Percentiles rank a stretch among this genome's conserved stretches.
Conservation (phyloP, 2,329 filamentous ascomycete genomes). For the Verticillium nonalfalfae region DNA sequence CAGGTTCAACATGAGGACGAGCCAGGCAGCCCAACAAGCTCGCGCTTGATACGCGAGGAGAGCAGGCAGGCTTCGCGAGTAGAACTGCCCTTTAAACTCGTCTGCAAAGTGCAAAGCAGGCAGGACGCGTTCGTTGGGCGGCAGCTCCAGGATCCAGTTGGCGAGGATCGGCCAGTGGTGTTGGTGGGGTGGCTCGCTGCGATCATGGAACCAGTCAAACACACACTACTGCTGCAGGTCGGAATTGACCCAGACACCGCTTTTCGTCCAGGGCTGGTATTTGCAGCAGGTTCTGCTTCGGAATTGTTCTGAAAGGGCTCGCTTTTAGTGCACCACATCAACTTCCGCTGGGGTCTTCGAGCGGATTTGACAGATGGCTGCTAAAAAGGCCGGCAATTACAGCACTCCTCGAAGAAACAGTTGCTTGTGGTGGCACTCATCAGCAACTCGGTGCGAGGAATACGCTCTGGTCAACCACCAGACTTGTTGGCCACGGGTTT, state of each 20-base stretch:
- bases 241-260: not conserved
- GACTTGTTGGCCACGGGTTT: too few relatives aligned
- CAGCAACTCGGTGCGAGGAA: not conserved
- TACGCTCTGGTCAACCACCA: too few relatives aligned
- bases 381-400: not conserved
- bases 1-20: not conserved
- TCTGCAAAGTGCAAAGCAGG: not conserved
- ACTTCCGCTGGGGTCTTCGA: not conserved
- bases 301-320: not conserved
- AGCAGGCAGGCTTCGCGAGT: not conserved
- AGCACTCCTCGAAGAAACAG: not conserved
- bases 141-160: not conserved
- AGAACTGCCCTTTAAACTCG: not conserved
- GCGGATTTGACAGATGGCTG: not conserved
- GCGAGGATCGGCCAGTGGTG: not conserved
- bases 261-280: not conserved
- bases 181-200: not conserved
- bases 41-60: not conserved
- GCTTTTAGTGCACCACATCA: not conserved
- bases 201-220: not conserved
- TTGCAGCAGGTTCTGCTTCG: not conserved
- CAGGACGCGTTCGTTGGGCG: not conserved
- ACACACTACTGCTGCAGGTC: not conserved
- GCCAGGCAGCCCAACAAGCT: not conserved
- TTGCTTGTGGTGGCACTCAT: not conserved